Base-by-base conservation (phyloP, 1,284 basidiomycete genomes). In the Trichosporon sp. region DNA sequence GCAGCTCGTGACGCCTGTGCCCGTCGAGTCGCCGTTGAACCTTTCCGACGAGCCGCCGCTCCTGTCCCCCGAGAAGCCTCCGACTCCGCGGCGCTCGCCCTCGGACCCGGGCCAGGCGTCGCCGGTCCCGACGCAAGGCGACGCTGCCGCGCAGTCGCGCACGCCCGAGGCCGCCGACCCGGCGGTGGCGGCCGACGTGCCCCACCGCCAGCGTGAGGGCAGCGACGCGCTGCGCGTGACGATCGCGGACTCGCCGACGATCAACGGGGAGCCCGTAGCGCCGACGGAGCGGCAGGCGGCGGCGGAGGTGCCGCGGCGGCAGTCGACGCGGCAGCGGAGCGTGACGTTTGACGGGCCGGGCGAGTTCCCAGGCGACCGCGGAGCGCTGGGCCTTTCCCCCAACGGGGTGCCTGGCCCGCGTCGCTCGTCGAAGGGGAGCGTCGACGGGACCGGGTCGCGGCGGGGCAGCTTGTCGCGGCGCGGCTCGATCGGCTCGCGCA, bases 311-410 rank as follows among this genome's bases (percentile, higher is more conserved):
- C 34, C 35, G 25, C 38, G 27, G 18, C 63, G 38, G 2, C 38
- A 64, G 25, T 47, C 63, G 9, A 64, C 15, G 23, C 63, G 63
- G 12, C 44, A 42, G 27, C 63, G 63, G 18, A 64, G 63, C 42
- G 63, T 64, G 12, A 64, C 63, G 8, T 64, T 64, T 29, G 63
- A 64, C 29, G 63, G 63, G 1, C 56, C 56, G 18, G 29, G 27
- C 27, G 56, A 29, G 9, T 18, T 31, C 2, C 56, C 56, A 13
- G 56, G 29, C 2, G 56, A 60, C 18, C 47, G 47, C 2, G 3
- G 6, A 2, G 47, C 47, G 4, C 47, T 51, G 3, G 47, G 47
- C 21, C n/a, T 51, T 1, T 31, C 56, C 5, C 56, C 18, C 12
- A 15, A 12, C 7, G 12, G 15, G 13, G 9, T 2, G 44, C 18